A percentile compares a stretch with the other conserved stretches of the same genome.
Evolutionary conservation across 148 eudicot genomes (phyloP).

Genomic region (Mesembryanthemum crystallinum): DNA sequence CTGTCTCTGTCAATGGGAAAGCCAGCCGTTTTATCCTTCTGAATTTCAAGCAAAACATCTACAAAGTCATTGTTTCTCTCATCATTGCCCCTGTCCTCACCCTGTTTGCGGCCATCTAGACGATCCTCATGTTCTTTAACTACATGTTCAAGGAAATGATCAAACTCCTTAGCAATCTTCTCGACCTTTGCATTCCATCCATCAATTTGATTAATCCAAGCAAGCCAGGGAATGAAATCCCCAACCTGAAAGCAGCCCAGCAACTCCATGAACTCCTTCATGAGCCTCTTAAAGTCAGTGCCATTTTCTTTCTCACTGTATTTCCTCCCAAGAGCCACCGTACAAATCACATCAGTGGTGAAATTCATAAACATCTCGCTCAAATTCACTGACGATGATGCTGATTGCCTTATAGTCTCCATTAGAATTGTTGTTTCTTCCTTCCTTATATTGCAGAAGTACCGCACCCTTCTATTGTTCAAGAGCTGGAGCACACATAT

Average conservation of each 20-base stretch:
- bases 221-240: constrained; percentile 28
- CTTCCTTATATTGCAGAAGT: constrained; percentile 18
- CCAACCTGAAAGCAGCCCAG: constrained; percentile 37
- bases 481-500: constrained; percentile 30
- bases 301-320: constrained; percentile 33
- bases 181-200: constrained; percentile 35
- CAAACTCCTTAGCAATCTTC: constrained; percentile 20
- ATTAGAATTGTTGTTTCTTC: constrained; percentile 25
- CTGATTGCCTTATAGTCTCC: constrained; percentile 11
- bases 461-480: constrained; percentile 24
- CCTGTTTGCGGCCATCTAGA: not conserved
- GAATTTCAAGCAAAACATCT: constrained; percentile 48
- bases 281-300: constrained; percentile 26
- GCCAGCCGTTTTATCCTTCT: constrained; percentile 28
- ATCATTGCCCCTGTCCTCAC: constrained; percentile 2
- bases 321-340: constrained; percentile 33
- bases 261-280: constrained; percentile 33
- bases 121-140: constrained; percentile 30
- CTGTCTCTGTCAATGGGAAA: constrained; percentile 34
- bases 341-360: constrained; percentile 27
- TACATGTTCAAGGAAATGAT: constrained; percentile 34
- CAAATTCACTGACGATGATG: constrained; percentile 20
- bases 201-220: constrained; percentile 25
- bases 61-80: constrained; percentile 42
- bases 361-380: constrained; percentile 26